These are phyloP conservation scores for Ophiognomonia clavigignenti-juglandacearum DNA, from an alignment of 2,329 filamentous ascomycete species.

Conservation along the genomic window DNA sequence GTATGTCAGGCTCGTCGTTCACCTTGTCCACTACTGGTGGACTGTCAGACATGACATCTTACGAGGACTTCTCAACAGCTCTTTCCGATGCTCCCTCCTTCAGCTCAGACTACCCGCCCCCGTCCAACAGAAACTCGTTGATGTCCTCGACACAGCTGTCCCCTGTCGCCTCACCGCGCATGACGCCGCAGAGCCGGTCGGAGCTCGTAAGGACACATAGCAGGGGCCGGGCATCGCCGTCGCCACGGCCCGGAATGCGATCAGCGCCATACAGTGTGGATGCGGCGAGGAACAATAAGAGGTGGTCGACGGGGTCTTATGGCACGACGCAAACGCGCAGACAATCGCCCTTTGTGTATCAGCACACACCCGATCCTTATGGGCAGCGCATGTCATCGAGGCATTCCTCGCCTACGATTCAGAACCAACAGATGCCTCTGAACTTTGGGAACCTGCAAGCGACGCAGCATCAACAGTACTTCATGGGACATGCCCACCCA, in stretches of 20 bases:
- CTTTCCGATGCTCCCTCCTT: slow-evolving; percentile 65
- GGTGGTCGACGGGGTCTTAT: slow-evolving; percentile 75
- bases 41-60: slow-evolving; percentile 64
- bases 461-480: slow-evolving; percentile 50
- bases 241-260: slow-evolving; percentile 62
- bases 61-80: slow-evolving; percentile 65
- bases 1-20: slow-evolving; percentile 69
- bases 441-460: slow-evolving; percentile 52
- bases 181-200: slow-evolving; percentile 56
- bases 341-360: slow-evolving; percentile 58
- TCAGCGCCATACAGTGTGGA: slow-evolving; percentile 69
- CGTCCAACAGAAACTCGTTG: slow-evolving; percentile 63
- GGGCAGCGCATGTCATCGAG: slow-evolving; percentile 49
- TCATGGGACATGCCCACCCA: slow-evolving; percentile 41
- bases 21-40: slow-evolving; percentile 64
- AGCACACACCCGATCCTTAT: slow-evolving; percentile 56
- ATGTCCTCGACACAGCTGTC: slow-evolving; percentile 69
- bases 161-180: slow-evolving; percentile 65
- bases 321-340: slow-evolving; percentile 51
- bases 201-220: slow-evolving; percentile 61
- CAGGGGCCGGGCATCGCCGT: slow-evolving; percentile 66
- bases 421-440: slow-evolving; percentile 44
- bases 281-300: slow-evolving; percentile 56
- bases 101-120: slow-evolving; percentile 60
- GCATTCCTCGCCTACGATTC: slow-evolving; percentile 46